Conservation (phyloP, 345 rosid species). For the Rhizophora mangle region DNA sequence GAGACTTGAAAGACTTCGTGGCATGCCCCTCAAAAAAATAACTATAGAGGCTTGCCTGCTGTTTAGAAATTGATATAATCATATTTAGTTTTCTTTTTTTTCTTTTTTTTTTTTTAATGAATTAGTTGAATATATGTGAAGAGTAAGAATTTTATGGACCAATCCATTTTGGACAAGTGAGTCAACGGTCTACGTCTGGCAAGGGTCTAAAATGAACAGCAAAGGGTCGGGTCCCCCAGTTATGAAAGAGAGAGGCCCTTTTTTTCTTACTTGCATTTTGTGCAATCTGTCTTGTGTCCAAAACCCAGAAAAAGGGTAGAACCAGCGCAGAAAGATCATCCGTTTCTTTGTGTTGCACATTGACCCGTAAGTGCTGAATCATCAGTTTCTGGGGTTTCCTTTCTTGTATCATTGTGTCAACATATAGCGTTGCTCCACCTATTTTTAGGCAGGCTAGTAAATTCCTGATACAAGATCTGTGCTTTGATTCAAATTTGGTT, state of each 20-base stretch:
- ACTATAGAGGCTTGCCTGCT: no score
- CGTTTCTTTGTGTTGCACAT: background rate
- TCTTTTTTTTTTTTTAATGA: no score
- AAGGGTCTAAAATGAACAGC: conserved; percentile 25
- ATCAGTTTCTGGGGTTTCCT: background rate
- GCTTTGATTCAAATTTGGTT: conserved; percentile 6
- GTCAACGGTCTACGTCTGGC: conserved; percentile 36
- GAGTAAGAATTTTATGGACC: no score
- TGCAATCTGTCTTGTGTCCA: background rate
- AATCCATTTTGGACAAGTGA: background rate
- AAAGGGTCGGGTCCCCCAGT: background rate
- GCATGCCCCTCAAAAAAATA: no score
- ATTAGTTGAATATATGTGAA: no score
- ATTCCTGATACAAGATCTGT: conserved; percentile 10
- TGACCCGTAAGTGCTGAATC: background rate
- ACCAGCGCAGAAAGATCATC: background rate
- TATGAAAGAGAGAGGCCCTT: background rate
- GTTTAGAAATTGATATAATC: no score
- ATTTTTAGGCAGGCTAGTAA: background rate
- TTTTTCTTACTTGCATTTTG: background rate
- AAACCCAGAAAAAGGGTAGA: background rate
- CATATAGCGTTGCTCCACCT: background rate
- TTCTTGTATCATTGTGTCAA: background rate
- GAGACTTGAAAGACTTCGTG: no score
- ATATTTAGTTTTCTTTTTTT: no score